phyloP scores from a whole-genome alignment of 371 early-diverging fungal genomes.

The Haplosporangium sp. region DNA sequence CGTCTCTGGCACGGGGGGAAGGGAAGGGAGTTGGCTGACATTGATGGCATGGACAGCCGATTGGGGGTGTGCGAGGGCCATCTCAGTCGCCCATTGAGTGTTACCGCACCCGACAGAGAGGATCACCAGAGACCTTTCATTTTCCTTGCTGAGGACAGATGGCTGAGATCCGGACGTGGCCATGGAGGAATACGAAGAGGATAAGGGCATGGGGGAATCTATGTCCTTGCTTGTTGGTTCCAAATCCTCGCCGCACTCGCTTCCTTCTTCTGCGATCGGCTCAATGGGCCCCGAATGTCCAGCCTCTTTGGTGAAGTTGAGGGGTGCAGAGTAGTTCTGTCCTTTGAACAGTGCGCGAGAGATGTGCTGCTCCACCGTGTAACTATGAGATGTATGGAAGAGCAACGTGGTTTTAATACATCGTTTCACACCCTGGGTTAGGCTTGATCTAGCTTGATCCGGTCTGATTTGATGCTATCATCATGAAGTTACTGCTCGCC shows the following conservation, averaged over 20 bases:
- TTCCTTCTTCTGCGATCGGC: too few relatives aligned
- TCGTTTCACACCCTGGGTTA: not conserved
- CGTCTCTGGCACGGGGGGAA: slow-evolving; percentile 43
- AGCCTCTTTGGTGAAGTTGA: slow-evolving; percentile 39
- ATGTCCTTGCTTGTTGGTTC: not conserved
- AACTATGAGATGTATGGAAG: slow-evolving; percentile 18
- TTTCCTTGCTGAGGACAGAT: slow-evolving; percentile 9
- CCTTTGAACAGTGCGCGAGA: slow-evolving; percentile 44
- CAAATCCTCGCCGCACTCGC: not conserved
- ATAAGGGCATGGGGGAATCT: not conserved
- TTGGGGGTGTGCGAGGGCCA: slow-evolving; percentile 51
- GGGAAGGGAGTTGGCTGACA: slow-evolving; percentile 40
- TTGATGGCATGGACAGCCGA: slow-evolving; percentile 54
- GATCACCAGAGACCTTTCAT: slow-evolving; percentile 49
- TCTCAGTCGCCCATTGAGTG: slow-evolving; percentile 52
- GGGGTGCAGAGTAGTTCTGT: slow-evolving; percentile 54
- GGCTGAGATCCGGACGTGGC: slow-evolving; percentile 18
- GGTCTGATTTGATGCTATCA: too few relatives aligned
- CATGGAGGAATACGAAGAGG: slow-evolving; percentile 23
- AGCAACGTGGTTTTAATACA: slow-evolving; percentile 31
- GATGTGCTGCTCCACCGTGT: slow-evolving; percentile 48
- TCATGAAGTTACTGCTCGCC: not conserved
- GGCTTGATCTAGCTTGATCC: too few relatives aligned
- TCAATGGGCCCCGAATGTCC: slow-evolving; percentile 5
- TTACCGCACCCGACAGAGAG: slow-evolving; percentile 52